phyloP scores from a whole-genome alignment of 345 rosid species.

The Kandelia obovata region DNA sequence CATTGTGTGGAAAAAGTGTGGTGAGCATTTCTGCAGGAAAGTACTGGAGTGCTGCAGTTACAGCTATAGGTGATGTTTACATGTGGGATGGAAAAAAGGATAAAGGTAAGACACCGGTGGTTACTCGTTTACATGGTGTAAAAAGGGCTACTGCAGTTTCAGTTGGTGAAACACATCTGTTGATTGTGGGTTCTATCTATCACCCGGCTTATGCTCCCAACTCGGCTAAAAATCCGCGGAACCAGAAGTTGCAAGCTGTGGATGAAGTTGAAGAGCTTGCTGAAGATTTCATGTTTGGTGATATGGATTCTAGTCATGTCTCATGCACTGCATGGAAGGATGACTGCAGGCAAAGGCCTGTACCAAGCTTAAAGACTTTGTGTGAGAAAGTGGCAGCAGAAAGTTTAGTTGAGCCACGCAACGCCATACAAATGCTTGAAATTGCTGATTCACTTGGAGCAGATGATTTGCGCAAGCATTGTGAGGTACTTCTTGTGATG shows the following conservation, averaged over 20 bases:
- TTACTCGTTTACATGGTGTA: slow-evolving; percentile 70
- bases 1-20: slow-evolving; percentile 51
- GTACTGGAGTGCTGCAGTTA: slow-evolving; percentile 83
- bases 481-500: slow-evolving; percentile 56
- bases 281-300: slow-evolving; percentile 60
- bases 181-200: slow-evolving; percentile 75
- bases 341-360: slow-evolving; percentile 29
- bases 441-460: slow-evolving; percentile 96
- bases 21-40: slow-evolving; percentile 91
- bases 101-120: slow-evolving; percentile 50
- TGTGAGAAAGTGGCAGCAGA: slow-evolving; percentile 94
- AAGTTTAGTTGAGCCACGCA: slow-evolving; percentile 84
- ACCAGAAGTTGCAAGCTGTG: slow-evolving; percentile 27
- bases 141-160: slow-evolving; percentile 86
- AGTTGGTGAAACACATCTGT: slow-evolving; percentile 92
- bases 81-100: slow-evolving; percentile 84
- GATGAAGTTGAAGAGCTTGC: slow-evolving; percentile 49
- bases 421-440: slow-evolving; percentile 82
- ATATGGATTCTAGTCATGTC: slow-evolving; percentile 36
- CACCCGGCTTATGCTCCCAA: slow-evolving; percentile 62
- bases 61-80: slow-evolving; percentile 84
- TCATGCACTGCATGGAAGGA: slow-evolving; percentile 24
- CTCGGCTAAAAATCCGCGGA: slow-evolving; percentile 28
- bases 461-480: slow-evolving; percentile 70
- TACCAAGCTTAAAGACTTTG: slow-evolving; percentile 75